phyloP scores from a whole-genome alignment of 2,329 filamentous ascomycete species.

The Nothophaeocryptopus gaeumannii region DNA sequence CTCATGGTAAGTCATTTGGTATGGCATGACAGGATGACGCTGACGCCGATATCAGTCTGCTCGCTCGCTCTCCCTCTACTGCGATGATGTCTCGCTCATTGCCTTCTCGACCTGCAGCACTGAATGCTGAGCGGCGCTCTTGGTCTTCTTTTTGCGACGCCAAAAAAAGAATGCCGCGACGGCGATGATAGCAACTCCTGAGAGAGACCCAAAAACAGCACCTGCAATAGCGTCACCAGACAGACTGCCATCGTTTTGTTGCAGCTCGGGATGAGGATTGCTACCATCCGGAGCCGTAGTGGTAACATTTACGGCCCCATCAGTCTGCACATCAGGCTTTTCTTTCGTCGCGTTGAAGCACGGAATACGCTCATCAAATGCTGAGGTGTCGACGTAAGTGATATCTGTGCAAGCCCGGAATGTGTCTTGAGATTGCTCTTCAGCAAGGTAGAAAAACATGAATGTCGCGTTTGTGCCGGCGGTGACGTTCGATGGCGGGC shows the following conservation, averaged over 20 bases:
- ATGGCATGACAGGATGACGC: too few relatives aligned
- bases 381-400: constrained; percentile 41
- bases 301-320: constrained; percentile 26
- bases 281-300: constrained; percentile 21
- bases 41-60: too few relatives aligned
- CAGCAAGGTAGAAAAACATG: constrained; percentile 45
- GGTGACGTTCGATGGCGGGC: constrained; percentile 33
- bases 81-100: constrained; percentile 5
- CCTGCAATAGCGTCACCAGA: constrained; percentile 45
- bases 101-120: constrained; percentile 13
- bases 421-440: constrained; percentile 42
- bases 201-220: constrained; percentile 36
- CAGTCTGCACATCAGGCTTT: constrained; percentile 32
- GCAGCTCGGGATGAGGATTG: constrained; percentile 8
- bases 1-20: too few relatives aligned
- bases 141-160: constrained; percentile 10
- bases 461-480: constrained; percentile 47
- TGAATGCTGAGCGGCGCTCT: not conserved
- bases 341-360: constrained; percentile 49
- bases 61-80: not conserved
- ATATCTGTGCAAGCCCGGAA: constrained; percentile 51
- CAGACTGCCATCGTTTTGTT: constrained; percentile 25
- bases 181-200: constrained; percentile 23
- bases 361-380: constrained; percentile 43
- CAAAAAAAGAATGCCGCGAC: constrained; percentile 20